Evolutionary conservation across 768 basidiomycete species (phyloP).

Genomic region (Paxillus involutus): DNA sequence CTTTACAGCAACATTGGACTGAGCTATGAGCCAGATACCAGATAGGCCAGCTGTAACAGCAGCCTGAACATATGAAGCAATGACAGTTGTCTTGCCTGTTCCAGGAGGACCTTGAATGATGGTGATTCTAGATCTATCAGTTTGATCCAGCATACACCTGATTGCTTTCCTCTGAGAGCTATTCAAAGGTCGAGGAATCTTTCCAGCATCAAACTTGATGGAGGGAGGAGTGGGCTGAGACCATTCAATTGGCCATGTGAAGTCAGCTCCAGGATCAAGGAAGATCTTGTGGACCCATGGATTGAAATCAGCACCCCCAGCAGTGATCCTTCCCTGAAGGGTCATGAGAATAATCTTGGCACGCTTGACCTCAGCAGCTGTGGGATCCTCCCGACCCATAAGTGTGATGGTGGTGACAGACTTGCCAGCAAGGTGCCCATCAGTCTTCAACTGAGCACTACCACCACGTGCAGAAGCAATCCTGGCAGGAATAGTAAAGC

Average conservation of each 20-base stretch:
- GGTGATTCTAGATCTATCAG: constrained; percentile 36
- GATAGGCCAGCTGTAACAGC: constrained; percentile 38
- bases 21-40: constrained; percentile 80
- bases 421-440: constrained; percentile 31
- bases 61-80: constrained; percentile 57
- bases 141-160: constrained; percentile 36
- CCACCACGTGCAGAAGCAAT: constrained; percentile 13
- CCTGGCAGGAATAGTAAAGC: constrained; percentile 22
- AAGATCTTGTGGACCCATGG: constrained; percentile 41
- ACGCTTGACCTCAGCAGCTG: constrained; percentile 53
- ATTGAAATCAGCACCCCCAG: constrained; percentile 28
- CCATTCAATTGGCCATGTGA: constrained; percentile 39
- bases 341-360: constrained; percentile 27
- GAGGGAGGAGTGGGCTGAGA: constrained; percentile 16
- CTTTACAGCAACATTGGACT: constrained; percentile 87
- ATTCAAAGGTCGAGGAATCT: constrained; percentile 35
- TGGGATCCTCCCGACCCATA: constrained; percentile 55
- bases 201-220: constrained; percentile 13
- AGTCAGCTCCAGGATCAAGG: constrained; percentile 23
- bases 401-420: constrained; percentile 40
- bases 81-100: constrained; percentile 74
- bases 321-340: constrained; percentile 33
- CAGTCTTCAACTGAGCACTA: constrained; percentile 20
- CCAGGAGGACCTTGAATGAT: constrained; percentile 56
- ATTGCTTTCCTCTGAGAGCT: constrained; percentile 39